phyloP scores from a whole-genome alignment of 1,284 basidiomycete species.

The Pseudomicrostroma phylloplanum region DNA sequence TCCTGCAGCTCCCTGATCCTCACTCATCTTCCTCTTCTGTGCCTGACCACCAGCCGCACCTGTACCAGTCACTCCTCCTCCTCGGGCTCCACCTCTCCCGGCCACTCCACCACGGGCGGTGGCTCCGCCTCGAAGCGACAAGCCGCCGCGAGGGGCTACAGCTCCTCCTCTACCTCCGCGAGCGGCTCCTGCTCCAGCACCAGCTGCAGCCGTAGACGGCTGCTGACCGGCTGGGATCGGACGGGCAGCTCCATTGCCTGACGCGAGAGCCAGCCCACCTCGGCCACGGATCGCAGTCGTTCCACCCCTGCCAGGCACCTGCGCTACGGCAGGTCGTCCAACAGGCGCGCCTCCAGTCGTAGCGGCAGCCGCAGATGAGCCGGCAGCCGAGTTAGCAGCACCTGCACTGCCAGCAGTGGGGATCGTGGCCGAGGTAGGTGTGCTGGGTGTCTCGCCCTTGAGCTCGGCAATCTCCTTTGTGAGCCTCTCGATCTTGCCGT shows the following conservation, averaged over 20 bases:
- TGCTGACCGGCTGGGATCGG: too few relatives aligned
- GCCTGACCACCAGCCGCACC: background rate
- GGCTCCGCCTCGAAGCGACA: background rate
- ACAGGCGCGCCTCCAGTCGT: too few relatives aligned
- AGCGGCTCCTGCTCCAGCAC: constrained; percentile 1
- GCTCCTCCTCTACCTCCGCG: background rate
- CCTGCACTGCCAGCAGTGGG: background rate
- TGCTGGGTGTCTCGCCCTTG: constrained; percentile 28
- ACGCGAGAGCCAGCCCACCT: background rate
- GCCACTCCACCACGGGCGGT: background rate
- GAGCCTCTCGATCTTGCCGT: constrained; percentile 45
- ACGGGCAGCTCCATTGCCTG: background rate
- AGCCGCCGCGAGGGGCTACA: constrained; percentile 1
- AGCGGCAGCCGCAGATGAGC: too few relatives aligned
- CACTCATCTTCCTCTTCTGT: background rate
- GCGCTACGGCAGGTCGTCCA: too few relatives aligned
- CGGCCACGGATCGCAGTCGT: background rate
- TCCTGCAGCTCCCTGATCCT: background rate
- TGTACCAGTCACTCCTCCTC: background rate
- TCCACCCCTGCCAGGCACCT: background rate
- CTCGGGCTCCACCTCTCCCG: constrained; percentile 1
- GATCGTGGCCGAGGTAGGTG: constrained; percentile 11
- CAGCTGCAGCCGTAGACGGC: too few relatives aligned
- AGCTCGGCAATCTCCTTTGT: constrained; percentile 40
- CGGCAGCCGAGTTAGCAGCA: background rate